Conservation (phyloP, 192 early-diverging fungal species). For the Spizellomyces punctatus region DNA sequence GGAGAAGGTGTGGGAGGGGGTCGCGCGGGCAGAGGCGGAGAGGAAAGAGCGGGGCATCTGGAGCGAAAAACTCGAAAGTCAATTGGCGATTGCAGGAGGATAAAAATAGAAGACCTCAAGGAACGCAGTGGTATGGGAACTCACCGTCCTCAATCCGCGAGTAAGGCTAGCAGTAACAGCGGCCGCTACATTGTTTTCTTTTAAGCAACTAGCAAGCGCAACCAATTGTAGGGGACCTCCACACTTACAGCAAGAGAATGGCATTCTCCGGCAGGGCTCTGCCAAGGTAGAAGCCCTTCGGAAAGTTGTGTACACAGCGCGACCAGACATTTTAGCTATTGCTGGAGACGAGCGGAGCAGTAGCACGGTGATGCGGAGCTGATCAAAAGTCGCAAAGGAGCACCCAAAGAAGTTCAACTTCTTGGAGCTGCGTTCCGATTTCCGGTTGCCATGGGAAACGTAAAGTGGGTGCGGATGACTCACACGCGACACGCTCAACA, state of each 20-base stretch:
- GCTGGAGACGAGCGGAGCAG: neutral
- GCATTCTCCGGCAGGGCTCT: conserved; percentile 8
- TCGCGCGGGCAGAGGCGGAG: conserved; percentile 19
- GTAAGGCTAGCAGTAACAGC: neutral
- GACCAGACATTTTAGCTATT: conserved; percentile 6
- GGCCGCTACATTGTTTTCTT: neutral
- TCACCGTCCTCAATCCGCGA: neutral
- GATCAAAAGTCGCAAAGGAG: too few relatives aligned
- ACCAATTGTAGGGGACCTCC: neutral
- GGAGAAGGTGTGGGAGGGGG: conserved; percentile 5
- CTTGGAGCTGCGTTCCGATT: too few relatives aligned
- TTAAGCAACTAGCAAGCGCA: conserved; percentile 1
- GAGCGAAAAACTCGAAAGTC: neutral
- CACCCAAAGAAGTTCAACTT: too few relatives aligned
- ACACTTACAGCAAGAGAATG: neutral
- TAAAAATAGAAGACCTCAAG: too few relatives aligned
- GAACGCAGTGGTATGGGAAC: neutral
- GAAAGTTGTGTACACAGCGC: neutral
- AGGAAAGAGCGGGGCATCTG: conserved; percentile 8
- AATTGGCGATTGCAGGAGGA: neutral
- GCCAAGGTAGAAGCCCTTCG: neutral
- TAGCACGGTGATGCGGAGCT: too few relatives aligned
- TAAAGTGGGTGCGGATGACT: too few relatives aligned
- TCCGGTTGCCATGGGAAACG: too few relatives aligned
- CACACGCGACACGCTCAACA: too few relatives aligned